phyloP scores from a whole-genome alignment of 495 filamentous ascomycete genomes.

The Penicillium cosmopolitanum region DNA sequence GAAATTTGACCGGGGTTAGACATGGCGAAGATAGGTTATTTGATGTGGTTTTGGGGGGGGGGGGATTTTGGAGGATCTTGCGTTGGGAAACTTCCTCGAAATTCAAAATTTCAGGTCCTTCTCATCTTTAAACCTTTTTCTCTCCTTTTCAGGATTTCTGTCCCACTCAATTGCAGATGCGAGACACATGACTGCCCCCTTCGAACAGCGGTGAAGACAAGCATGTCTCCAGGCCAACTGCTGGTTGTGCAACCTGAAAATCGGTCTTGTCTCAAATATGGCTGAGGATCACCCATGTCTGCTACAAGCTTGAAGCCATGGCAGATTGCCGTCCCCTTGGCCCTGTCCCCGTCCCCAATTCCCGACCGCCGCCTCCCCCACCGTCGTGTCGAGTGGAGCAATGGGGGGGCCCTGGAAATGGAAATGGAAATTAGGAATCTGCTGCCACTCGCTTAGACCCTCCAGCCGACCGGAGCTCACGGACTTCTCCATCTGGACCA shows the following conservation, averaged over 20 bases:
- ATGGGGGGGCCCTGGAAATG: constrained; percentile 1
- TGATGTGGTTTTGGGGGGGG: neutral
- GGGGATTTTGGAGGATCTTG: neutral
- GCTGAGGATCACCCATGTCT: neutral
- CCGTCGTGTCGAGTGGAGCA: neutral
- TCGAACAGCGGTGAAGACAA: constrained; percentile 7
- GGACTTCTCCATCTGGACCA: neutral
- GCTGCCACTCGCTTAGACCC: constrained; percentile 1
- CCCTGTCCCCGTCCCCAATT: neutral
- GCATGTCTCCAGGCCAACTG: neutral
- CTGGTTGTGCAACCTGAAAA: neutral
- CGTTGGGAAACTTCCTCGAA: neutral
- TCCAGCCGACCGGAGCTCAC: neutral
- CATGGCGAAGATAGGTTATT: constrained; percentile 7
- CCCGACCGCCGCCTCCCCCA: neutral
- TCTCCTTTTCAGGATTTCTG: neutral
- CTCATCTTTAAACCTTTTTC: neutral
- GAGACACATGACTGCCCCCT: neutral
- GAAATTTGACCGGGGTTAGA: constrained; percentile 29
- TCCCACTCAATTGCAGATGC: constrained; percentile 8
- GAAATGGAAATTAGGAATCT: neutral
- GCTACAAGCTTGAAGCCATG: neutral
- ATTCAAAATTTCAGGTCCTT: neutral
- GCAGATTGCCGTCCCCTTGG: neutral
- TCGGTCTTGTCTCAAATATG: neutral